Evolutionary conservation across 106 monocot genomes (phyloP).

Genomic region (Cymbidium sinense): DNA sequence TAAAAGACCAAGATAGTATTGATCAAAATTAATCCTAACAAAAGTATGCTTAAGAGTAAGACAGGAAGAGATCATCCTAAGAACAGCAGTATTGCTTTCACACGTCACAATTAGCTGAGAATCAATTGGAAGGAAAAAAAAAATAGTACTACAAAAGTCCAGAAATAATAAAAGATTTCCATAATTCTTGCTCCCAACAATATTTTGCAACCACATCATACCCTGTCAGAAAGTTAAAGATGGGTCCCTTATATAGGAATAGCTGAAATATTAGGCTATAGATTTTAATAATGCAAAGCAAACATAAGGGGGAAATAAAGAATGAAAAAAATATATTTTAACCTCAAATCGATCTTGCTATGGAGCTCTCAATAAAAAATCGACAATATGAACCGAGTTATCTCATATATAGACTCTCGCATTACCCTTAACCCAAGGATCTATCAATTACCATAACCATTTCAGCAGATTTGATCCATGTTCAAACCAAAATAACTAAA

Average conservation of each 20-base stretch:
- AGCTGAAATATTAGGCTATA: neutral
- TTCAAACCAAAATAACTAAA: neutral
- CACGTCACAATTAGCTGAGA: neutral
- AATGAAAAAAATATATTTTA: neutral
- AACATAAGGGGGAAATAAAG: neutral
- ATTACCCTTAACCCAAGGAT: neutral
- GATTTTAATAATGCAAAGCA: neutral
- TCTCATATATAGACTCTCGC: neutral
- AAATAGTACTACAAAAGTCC: neutral
- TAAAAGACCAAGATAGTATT: neutral
- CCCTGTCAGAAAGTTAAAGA: neutral
- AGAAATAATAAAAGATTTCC: neutral
- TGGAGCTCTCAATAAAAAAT: neutral
- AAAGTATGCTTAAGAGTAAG: neutral
- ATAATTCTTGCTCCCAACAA: neutral
- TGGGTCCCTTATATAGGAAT: neutral
- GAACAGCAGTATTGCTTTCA: neutral
- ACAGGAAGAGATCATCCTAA: neutral
- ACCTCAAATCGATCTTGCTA: neutral
- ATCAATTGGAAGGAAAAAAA: neutral
- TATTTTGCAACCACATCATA: neutral
- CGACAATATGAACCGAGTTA: neutral
- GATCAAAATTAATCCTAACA: neutral
- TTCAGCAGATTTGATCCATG: neutral
- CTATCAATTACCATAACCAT: neutral